Conservation (phyloP, 2,329 filamentous ascomycete genomes). For the Knufia fluminis region DNA sequence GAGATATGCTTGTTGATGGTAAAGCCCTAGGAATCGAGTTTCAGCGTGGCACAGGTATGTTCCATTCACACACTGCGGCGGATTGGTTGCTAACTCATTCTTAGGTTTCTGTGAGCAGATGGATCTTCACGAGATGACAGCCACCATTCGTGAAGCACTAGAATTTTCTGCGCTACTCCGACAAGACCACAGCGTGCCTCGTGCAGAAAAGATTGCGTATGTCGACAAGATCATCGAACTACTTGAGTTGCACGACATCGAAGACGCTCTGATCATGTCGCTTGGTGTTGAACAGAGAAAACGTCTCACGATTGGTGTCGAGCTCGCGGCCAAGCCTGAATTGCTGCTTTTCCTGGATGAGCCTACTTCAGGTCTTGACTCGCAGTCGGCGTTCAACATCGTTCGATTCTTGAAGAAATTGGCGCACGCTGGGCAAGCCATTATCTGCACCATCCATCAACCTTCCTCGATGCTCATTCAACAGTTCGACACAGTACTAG, state of each 20-base stretch:
- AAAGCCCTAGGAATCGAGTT: constrained; percentile 53
- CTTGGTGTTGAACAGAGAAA: constrained; percentile 63
- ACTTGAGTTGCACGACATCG: constrained; percentile 55
- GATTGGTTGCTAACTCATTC: no score
- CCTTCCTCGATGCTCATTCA: constrained; percentile 60
- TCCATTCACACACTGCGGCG: no score
- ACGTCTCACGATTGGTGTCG: constrained; percentile 63
- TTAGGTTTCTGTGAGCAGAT: constrained; percentile 59
- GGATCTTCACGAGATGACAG: constrained; percentile 60
- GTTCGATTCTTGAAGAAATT: constrained; percentile 61
- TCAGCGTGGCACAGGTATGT: constrained; percentile 50
- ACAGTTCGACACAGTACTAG: constrained; percentile 65
- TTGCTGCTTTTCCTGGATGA: constrained; percentile 64
- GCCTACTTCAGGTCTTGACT: constrained; percentile 61
- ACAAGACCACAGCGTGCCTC: constrained; percentile 47
- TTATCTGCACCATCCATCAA: constrained; percentile 67
- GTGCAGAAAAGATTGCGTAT: constrained; percentile 55
- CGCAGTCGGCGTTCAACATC: constrained; percentile 59
- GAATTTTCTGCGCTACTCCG: constrained; percentile 60
- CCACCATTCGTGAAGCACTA: constrained; percentile 58
- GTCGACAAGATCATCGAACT: constrained; percentile 58
- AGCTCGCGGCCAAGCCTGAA: constrained; percentile 59
- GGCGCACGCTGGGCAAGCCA: constrained; percentile 56
- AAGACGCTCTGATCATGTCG: constrained; percentile 57
- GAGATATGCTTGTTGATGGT: constrained; percentile 65